Base-by-base conservation (phyloP, 768 basidiomycete species). In the Leccinum disarticulatum region DNA sequence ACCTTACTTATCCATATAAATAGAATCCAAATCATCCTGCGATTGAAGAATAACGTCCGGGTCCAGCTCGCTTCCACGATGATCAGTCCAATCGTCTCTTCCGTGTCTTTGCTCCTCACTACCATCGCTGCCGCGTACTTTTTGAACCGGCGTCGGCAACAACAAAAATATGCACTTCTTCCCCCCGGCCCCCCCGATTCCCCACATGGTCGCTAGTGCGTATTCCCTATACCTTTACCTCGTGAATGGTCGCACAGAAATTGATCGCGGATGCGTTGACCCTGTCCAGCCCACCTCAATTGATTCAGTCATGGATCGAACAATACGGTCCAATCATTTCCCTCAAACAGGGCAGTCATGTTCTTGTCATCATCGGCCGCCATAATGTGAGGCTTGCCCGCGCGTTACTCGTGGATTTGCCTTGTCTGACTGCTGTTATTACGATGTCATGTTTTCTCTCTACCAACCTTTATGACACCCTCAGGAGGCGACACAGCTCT, bases 401-500 rank as follows among this genome's bases (percentile, higher is more conserved):
- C 4, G 4, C 19, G 25, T 31, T 5, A 2, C 4, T 41, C 30
- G 6, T 17, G 5, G 13, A 4, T 4, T 13, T 0, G 1, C 4
- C 5, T 17, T n/a, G 4, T 5, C 36, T 60, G 56, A 36, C 46
- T 13, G 17, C 41, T 6, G 13, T 49, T 11, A 10, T 25, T 3
- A 25, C 19, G 19, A 49, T 6, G 22, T 1, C 22, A 22, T 22
- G 38, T 41, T 43, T 19, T 43, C 10, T 43, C 10, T 9, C 15
- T 5, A 3, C n/a, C n/a, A n/a, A n/a, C 9, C 41, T 7, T 19
- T 8, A 19, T 43, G 41, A 43, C n/a, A 43, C 41, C n/a, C 9
- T n/a, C 5, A 71, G 69, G 71, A 68, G 50, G 84, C 85, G 0
- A 75, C 82, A 1, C 82, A 85, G 11, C 79, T 86, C 54, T 77